Conservation (phyloP, 805 yeast species). For the Spathaspora sp. region DNA sequence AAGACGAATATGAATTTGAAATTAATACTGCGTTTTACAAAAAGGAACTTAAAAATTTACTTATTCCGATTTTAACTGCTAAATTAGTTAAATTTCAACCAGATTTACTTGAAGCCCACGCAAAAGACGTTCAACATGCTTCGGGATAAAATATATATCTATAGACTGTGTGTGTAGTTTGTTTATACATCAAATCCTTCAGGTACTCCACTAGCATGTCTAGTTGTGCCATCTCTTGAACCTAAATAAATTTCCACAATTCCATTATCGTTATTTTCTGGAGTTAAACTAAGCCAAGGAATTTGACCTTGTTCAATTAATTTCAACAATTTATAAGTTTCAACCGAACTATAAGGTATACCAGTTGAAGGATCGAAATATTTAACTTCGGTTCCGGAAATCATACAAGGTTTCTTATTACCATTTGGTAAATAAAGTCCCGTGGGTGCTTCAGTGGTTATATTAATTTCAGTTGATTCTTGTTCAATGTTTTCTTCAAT, state of each 20-base stretch:
- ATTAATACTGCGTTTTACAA: slow-evolving; percentile 36
- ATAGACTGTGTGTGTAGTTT: background rate
- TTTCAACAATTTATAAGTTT: slow-evolving; percentile 66
- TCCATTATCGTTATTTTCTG: slow-evolving; percentile 53
- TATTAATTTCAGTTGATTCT: slow-evolving; percentile 38
- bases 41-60: slow-evolving; percentile 41
- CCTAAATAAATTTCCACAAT: slow-evolving; percentile 41
- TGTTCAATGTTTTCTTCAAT: slow-evolving; percentile 36
- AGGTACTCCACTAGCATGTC: slow-evolving; percentile 84
- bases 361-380: slow-evolving; percentile 88
- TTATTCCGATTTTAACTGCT: slow-evolving; percentile 49
- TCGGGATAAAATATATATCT: slow-evolving; percentile 13
- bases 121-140: slow-evolving; percentile 58
- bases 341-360: slow-evolving; percentile 80
- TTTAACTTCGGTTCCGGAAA: slow-evolving; percentile 74
- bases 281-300: slow-evolving; percentile 49
- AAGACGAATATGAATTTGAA: slow-evolving; percentile 56
- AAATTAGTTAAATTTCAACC: slow-evolving; percentile 57
- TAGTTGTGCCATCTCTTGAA: slow-evolving; percentile 49
- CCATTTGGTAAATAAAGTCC: slow-evolving; percentile 73
- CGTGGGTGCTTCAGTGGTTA: slow-evolving; percentile 68
- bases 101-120: slow-evolving; percentile 60
- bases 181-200: slow-evolving; percentile 61
- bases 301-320: slow-evolving; percentile 44
- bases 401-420: slow-evolving; percentile 61